These are phyloP conservation scores for Rhynchospora tenuis DNA, from an alignment of 176 grass and related monocot genomes.

Conservation along the genomic window DNA sequence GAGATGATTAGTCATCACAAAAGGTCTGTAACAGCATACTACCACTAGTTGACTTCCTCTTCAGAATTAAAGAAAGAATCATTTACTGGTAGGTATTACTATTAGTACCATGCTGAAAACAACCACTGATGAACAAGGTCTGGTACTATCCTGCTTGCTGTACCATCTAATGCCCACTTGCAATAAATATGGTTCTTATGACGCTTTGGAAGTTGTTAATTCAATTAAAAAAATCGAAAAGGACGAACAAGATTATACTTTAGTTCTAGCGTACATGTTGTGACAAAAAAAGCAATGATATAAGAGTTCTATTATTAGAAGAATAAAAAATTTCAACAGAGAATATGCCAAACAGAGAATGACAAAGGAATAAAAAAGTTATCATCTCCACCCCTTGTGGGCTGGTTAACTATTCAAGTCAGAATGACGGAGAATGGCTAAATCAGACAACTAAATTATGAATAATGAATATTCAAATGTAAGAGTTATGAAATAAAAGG, in stretches of 20 bases:
- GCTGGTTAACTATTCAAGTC: not conserved
- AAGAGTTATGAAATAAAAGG: not conserved
- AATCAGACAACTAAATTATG: not conserved
- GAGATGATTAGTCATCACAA: constrained; percentile 3
- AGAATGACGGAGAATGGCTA: not conserved
- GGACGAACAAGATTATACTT: not conserved
- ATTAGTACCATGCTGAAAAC: not conserved
- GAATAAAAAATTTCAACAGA: constrained; percentile 15
- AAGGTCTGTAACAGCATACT: not conserved
- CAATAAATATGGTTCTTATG: not conserved
- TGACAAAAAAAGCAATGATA: constrained; percentile 20
- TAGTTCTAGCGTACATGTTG: not conserved
- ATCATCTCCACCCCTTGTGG: not conserved
- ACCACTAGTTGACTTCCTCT: constrained; percentile 15
- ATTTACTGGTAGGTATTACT: not conserved
- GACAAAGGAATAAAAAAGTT: constrained; percentile 14
- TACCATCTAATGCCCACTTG: not conserved
- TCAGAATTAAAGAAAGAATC: not conserved
- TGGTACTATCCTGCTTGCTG: not conserved
- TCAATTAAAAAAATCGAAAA: not conserved
- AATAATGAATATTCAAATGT: not conserved
- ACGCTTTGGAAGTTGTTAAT: not conserved
- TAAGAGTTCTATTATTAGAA: constrained; percentile 17
- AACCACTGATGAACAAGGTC: not conserved
- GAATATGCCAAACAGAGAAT: constrained; percentile 6